These are phyloP conservation scores for Candida anutae DNA, from an alignment of 1,139 yeast species.

Conservation along the genomic window DNA sequence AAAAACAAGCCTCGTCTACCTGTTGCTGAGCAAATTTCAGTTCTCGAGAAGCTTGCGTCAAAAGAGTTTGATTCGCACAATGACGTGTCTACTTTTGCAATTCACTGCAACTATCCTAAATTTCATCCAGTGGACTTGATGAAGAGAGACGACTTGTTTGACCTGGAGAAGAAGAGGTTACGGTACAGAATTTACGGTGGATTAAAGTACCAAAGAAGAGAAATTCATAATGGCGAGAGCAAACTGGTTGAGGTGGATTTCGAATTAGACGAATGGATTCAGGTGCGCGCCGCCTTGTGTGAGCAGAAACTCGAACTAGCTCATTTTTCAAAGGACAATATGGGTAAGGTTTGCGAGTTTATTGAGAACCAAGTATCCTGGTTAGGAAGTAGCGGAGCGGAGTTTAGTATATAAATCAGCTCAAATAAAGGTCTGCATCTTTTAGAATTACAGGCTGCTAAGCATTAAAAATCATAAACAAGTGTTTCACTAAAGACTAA, in stretches of 20 bases:
- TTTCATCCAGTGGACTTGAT: slow-evolving; percentile 25
- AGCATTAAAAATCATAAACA: background rate
- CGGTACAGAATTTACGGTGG: slow-evolving; percentile 25
- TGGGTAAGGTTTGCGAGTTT: slow-evolving; percentile 20
- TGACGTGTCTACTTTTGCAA: slow-evolving; percentile 17
- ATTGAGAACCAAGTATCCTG: slow-evolving; percentile 22
- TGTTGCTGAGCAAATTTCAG: slow-evolving; percentile 14
- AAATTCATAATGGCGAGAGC: slow-evolving; percentile 3
- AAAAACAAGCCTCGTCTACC: slow-evolving; percentile 4
- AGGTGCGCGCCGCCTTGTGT: slow-evolving; percentile 22
- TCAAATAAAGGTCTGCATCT: background rate
- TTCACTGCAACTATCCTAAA: slow-evolving; percentile 35
- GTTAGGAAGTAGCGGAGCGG: too few species aligned
- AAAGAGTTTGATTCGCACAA: slow-evolving; percentile 11
- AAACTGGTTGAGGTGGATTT: slow-evolving; percentile 16
- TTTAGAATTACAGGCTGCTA: background rate
- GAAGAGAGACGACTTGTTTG: slow-evolving; percentile 19
- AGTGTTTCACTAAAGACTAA: slow-evolving; percentile 6
- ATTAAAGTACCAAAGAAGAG: slow-evolving; percentile 12
- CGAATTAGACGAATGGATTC: slow-evolving; percentile 29
- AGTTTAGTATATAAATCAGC: too few species aligned
- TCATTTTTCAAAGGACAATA: slow-evolving; percentile 17
- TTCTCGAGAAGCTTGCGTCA: slow-evolving; percentile 11
- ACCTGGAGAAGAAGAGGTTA: slow-evolving; percentile 16
- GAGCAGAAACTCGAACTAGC: slow-evolving; percentile 17